Evolutionary conservation across 257 asterid species (phyloP), one percentile per base, ranked within the genome.

Genomic region (Solanum pennellii): DNA sequence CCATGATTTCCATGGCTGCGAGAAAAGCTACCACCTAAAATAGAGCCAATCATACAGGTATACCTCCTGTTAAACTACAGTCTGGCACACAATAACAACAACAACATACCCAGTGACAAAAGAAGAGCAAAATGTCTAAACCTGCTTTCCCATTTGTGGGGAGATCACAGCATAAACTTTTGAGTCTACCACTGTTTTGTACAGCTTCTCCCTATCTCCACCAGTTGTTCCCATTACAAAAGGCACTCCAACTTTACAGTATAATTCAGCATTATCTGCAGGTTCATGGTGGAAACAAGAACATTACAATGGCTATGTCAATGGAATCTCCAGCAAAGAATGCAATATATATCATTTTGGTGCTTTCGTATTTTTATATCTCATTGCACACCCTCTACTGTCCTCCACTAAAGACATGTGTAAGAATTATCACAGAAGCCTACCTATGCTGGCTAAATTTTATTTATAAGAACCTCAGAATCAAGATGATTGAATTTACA

Each of bases 61-160:
- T 83, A 80, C 21, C 69, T 31, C 45, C 45, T 49, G 68, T 82
- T 82, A 82, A 82, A 82, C 85, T 82, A 82, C 25, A 82, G 45
- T 49, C 85, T 49, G 44, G 7, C 69, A 11, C 31, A 49, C 31
- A 6, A 13, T 41, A 23, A 23, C 7, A 35, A 49, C 44, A 59
- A 52, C 2, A 56, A 56, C 21, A 56, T 7, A 56, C 65, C 65
- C 25, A 56, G 65, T 56, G 44, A 16, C 12, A 56, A 66, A 35
- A 76, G 6, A 13, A 41, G 39, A 52, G 35, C 44, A 31, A 39
- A 18, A 23, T 47, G 82, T 69, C 18, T 74, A 20, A 68, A 97
- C 99, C 99, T 97, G 99, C 90, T 97, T 97, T 86, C 99, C 99
- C 99, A 97, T 97, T 92, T 97, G 99, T n/a, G 99, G 99, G 56